Percentiles rank a stretch among this genome's conserved stretches.
These are phyloP conservation scores for Canavalia ensiformis DNA, from an alignment of 306 rosid genomes.

Conservation along the genomic window DNA sequence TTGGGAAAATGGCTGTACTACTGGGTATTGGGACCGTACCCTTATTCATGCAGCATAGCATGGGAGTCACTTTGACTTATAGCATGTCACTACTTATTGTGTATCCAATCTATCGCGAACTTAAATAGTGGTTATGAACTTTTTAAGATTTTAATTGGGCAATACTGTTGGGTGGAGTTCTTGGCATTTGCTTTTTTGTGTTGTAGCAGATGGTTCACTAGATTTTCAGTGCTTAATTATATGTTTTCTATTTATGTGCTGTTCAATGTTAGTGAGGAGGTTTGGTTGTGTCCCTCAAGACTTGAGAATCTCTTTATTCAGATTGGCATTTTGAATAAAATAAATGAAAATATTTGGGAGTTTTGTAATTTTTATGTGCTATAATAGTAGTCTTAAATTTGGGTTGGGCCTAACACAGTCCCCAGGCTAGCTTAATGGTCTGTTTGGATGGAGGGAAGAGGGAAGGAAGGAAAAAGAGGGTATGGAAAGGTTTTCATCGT, in stretches of 20 bases:
- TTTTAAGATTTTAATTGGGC: neutral
- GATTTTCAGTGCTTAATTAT: conserved; percentile 11
- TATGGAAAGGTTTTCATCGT: too few relatives aligned
- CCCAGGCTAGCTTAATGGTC: too few relatives aligned
- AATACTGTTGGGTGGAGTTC: neutral
- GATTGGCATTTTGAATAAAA: neutral
- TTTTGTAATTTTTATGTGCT: conserved; percentile 18
- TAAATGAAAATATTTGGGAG: neutral
- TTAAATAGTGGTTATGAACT: neutral
- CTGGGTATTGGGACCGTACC: too few relatives aligned
- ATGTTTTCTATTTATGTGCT: neutral
- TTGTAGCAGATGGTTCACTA: conserved; percentile 19
- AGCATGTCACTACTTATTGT: neutral
- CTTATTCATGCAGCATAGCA: too few relatives aligned
- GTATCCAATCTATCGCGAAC: neutral
- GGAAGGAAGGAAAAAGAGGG: too few relatives aligned
- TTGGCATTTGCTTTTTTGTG: neutral
- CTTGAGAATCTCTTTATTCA: neutral
- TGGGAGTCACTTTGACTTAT: conserved; percentile 5
- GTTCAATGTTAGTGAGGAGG: conserved; percentile 11
- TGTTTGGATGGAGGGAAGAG: too few relatives aligned
- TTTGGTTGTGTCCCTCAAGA: neutral
- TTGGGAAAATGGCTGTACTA: too few relatives aligned
- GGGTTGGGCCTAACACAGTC: too few relatives aligned
- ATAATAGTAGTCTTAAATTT: neutral